Evolutionary conservation across 768 basidiomycete genomes (phyloP).

Genomic region (Auricularia sp.): DNA sequence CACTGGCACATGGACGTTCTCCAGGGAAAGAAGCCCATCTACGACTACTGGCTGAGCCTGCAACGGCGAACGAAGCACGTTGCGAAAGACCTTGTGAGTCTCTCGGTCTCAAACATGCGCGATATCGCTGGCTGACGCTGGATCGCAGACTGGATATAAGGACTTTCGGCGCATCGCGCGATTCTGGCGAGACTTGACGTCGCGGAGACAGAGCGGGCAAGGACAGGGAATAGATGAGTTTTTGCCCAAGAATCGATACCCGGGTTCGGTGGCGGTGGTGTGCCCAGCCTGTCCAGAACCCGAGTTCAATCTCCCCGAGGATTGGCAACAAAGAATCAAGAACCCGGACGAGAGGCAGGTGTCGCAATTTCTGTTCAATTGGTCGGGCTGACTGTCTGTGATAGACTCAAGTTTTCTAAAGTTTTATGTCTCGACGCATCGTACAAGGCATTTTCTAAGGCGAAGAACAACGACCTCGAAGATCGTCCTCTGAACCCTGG

Average conservation of each 20-base stretch:
- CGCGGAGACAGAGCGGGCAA: slow-evolving; percentile 3
- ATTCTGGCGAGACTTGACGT: slow-evolving; percentile 1
- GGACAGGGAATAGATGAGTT: slow-evolving; percentile 1
- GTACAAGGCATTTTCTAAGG: not conserved
- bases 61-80: not conserved
- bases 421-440: not conserved
- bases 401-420: not conserved
- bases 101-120: not conserved
- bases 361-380: too few relatives aligned
- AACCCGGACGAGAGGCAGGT: too few relatives aligned
- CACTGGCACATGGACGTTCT: not conserved
- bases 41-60: slow-evolving; percentile 4
- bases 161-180: slow-evolving; percentile 3
- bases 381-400: too few relatives aligned
- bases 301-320: slow-evolving; percentile 3
- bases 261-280: slow-evolving; percentile 3
- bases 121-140: too few relatives aligned
- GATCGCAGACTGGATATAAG: slow-evolving; percentile 3
- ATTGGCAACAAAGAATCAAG: not conserved
- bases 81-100: not conserved
- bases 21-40: slow-evolving; percentile 5
- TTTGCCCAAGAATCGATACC: not conserved
- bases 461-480: not conserved
- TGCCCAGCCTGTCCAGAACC: slow-evolving; percentile 9
- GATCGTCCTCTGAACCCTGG: not conserved